Evolutionary conservation across 495 filamentous ascomycete species (phyloP).

Genomic region (Symbiotaphrina buchneri): DNA sequence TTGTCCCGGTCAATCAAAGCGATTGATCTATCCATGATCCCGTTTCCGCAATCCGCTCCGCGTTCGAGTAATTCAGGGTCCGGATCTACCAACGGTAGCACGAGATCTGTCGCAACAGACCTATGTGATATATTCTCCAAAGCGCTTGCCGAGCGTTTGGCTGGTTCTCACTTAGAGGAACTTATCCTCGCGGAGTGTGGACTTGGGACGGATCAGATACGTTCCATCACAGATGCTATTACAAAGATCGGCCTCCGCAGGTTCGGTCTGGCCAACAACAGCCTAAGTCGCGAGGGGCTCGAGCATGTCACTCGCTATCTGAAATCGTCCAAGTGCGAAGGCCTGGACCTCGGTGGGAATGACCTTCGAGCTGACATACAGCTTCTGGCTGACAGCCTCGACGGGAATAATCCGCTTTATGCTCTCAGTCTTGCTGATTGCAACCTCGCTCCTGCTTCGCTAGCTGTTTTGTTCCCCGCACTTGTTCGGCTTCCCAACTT

Average conservation of each 20-base stretch:
- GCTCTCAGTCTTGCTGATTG: slow-evolving; percentile 78
- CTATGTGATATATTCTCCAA: slow-evolving; percentile 40
- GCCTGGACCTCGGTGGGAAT: slow-evolving; percentile 87
- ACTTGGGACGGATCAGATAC: slow-evolving; percentile 43
- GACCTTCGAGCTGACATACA: slow-evolving; percentile 48
- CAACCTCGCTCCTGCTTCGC: slow-evolving; percentile 44
- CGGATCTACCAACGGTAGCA: slow-evolving; percentile 5
- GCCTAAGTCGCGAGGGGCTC: slow-evolving; percentile 46
- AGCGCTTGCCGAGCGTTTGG: slow-evolving; percentile 53
- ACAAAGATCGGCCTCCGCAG: slow-evolving; percentile 50
- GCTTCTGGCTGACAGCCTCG: slow-evolving; percentile 37
- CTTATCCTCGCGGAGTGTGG: slow-evolving; percentile 64
- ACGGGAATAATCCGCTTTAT: slow-evolving; percentile 40
- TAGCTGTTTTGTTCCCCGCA: slow-evolving; percentile 56
- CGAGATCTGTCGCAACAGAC: slow-evolving; percentile 13
- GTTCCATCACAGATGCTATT: slow-evolving; percentile 50
- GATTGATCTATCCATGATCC: slow-evolving; percentile 67
- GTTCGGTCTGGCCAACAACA: slow-evolving; percentile 64
- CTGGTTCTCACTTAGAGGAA: slow-evolving; percentile 56
- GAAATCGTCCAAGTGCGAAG: slow-evolving; percentile 53
- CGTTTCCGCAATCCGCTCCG: slow-evolving; percentile 35
- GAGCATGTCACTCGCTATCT: slow-evolving; percentile 57
- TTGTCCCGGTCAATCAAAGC: slow-evolving; percentile 70
- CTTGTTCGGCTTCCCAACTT: slow-evolving; percentile 50
- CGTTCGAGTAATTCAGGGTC: slow-evolving; percentile 4